These are phyloP conservation scores for Chaetomium globosum DNA, from an alignment of 2,329 filamentous ascomycete genomes.

Conservation along the genomic window DNA sequence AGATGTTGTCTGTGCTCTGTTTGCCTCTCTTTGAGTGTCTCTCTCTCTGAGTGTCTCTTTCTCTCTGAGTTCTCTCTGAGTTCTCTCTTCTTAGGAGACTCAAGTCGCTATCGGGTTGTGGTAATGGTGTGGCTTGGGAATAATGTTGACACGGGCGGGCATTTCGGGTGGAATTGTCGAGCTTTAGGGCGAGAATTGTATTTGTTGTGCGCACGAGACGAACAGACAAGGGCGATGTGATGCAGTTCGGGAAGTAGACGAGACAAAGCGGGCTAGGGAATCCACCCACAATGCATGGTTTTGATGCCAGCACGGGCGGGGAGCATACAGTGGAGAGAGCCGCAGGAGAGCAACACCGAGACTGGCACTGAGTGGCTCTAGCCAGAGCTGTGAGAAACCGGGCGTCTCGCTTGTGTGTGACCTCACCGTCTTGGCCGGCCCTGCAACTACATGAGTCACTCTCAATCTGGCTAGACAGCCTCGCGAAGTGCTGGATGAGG, in stretches of 20 bases:
- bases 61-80: not conserved
- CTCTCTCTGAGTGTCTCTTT: slow-evolving; percentile 1
- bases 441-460: slow-evolving; percentile 33
- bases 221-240: slow-evolving; percentile 24
- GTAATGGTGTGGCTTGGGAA: slow-evolving; percentile 27
- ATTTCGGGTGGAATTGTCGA: slow-evolving; percentile 34
- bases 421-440: slow-evolving; percentile 15
- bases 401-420: slow-evolving; percentile 18
- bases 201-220: slow-evolving; percentile 33
- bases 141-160: slow-evolving; percentile 32
- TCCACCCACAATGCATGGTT: slow-evolving; percentile 32
- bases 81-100: slow-evolving; percentile 15
- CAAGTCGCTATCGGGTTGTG: slow-evolving; percentile 30
- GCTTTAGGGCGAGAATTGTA: slow-evolving; percentile 32
- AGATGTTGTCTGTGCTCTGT: slow-evolving; percentile 5
- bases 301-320: slow-evolving; percentile 23
- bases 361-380: not conserved
- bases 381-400: not conserved
- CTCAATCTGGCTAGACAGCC: slow-evolving; percentile 34
- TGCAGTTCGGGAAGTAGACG: slow-evolving; percentile 26
- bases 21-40: not conserved
- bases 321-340: slow-evolving; percentile 19
- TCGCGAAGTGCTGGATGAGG: slow-evolving; percentile 26
- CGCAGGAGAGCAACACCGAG: slow-evolving; percentile 6
- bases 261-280: slow-evolving; percentile 33